Conservation (phyloP, 768 basidiomycete species). For the Ramaria sp. region DNA sequence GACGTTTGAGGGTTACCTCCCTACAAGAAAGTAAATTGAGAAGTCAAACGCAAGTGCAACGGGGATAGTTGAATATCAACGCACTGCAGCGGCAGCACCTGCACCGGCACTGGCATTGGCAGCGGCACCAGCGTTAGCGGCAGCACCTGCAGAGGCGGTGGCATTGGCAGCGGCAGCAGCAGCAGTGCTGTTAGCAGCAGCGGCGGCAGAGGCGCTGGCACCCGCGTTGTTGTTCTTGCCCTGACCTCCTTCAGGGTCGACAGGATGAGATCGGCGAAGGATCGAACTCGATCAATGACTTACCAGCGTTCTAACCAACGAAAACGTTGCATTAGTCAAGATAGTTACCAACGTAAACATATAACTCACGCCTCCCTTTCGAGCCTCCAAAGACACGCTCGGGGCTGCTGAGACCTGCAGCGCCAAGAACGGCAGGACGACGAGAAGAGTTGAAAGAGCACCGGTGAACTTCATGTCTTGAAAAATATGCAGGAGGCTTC, state of each 20-base stretch:
- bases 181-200: background rate
- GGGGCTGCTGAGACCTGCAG: slow-evolving; percentile 14
- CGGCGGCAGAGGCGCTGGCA: slow-evolving; percentile 11
- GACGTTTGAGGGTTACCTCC: slow-evolving; percentile 35
- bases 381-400: background rate
- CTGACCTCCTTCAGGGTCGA: background rate
- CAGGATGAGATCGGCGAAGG: background rate
- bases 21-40: background rate
- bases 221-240: slow-evolving; percentile 4
- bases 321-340: background rate
- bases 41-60: background rate
- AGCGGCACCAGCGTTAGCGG: slow-evolving; percentile 10
- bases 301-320: background rate
- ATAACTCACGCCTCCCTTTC: slow-evolving; percentile 6
- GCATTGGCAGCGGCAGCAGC: background rate
- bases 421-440: slow-evolving; percentile 29
- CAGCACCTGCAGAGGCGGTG: background rate
- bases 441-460: slow-evolving; percentile 28
- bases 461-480: slow-evolving; percentile 39
- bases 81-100: slow-evolving; percentile 11
- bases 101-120: slow-evolving; percentile 13
- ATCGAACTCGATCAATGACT: slow-evolving; percentile 9
- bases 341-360: background rate
- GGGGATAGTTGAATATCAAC: background rate
- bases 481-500: slow-evolving; percentile 20